These are phyloP conservation scores for Trametes pubescens DNA, from an alignment of 1,284 basidiomycete species.

Conservation along the genomic window DNA sequence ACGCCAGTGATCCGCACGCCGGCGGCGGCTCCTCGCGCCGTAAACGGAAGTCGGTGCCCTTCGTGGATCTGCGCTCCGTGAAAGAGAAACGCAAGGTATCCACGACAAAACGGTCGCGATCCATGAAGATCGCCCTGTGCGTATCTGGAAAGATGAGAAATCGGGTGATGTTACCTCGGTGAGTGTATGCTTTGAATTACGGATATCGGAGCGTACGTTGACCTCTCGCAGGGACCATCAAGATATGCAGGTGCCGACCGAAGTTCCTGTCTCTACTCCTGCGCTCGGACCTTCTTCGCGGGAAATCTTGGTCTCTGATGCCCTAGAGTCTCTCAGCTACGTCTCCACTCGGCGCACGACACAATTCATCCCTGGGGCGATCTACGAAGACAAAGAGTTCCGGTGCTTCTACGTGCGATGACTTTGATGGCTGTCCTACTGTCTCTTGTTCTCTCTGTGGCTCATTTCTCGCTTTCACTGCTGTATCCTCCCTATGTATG, in stretches of 20 bases:
- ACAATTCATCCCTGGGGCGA: constrained; percentile 11
- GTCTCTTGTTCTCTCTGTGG: neutral
- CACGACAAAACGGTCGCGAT: neutral
- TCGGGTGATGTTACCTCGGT: too few relatives aligned
- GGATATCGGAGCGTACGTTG: neutral
- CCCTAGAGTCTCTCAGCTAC: constrained; percentile 6
- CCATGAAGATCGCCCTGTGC: neutral
- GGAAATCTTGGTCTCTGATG: constrained; percentile 3
- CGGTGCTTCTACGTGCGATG: constrained; percentile 18
- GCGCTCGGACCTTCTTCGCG: neutral
- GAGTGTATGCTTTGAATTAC: too few relatives aligned
- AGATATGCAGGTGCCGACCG: neutral
- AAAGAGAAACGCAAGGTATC: neutral
- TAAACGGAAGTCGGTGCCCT: neutral
- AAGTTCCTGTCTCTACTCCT: neutral
- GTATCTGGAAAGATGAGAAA: too few relatives aligned
- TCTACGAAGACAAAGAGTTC: constrained; percentile 16
- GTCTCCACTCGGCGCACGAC: neutral
- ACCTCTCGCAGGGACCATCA: neutral
- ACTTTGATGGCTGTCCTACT: neutral
- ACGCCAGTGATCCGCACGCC: neutral
- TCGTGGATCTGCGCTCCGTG: neutral
- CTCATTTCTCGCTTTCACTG: too few relatives aligned
- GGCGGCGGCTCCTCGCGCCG: neutral
- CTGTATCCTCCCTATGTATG: too few relatives aligned